phyloP scores from a whole-genome alignment of 1,139 yeast genomes.

The Hansenula lynferdii region DNA sequence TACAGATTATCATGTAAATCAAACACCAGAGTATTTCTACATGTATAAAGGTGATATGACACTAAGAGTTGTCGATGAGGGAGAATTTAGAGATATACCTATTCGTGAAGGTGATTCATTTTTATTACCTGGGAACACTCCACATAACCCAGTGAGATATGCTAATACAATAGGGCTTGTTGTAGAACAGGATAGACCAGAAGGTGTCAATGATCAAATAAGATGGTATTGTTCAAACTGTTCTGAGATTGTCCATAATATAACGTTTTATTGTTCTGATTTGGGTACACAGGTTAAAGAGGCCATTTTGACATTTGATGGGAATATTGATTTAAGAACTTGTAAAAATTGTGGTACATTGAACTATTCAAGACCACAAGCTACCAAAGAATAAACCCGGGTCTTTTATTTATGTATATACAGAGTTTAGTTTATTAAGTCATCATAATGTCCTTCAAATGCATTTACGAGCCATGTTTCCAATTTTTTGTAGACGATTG shows the following conservation, averaged over 20 bases:
- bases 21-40: constrained; percentile 92
- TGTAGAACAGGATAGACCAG: constrained; percentile 90
- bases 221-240: constrained; percentile 88
- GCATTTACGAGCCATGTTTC: constrained; percentile 59
- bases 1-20: constrained; percentile 89
- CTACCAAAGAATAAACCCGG: background rate
- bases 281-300: constrained; percentile 88
- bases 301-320: constrained; percentile 71
- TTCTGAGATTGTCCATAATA: constrained; percentile 58
- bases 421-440: background rate
- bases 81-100: constrained; percentile 66
- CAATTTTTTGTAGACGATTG: constrained; percentile 62
- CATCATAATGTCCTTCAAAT: constrained; percentile 40
- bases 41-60: constrained; percentile 86
- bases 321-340: constrained; percentile 56
- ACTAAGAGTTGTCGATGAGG: constrained; percentile 79
- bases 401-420: background rate
- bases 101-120: constrained; percentile 88
- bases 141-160: constrained; percentile 88
- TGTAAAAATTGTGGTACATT: constrained; percentile 73
- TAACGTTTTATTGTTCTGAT: constrained; percentile 70
- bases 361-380: constrained; percentile 55
- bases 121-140: constrained; percentile 75
- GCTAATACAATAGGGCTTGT: constrained; percentile 86
- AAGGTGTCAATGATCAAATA: constrained; percentile 57